These are phyloP conservation scores for Ustilago trichophora DNA, from an alignment of 1,284 basidiomycete genomes.

Conservation along the genomic window DNA sequence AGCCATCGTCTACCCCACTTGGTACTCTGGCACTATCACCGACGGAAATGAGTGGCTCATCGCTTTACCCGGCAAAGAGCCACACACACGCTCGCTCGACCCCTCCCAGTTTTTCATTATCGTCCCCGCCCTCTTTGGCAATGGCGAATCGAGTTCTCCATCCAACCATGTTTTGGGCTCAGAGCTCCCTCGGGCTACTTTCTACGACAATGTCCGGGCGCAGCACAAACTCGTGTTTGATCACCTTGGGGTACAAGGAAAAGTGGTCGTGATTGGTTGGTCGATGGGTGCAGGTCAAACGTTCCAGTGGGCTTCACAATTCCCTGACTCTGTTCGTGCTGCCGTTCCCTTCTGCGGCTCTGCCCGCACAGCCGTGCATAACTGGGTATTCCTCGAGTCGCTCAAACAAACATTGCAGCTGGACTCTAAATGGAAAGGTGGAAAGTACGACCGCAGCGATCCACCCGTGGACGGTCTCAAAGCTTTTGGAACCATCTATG, in stretches of 20 bases:
- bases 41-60: slow-evolving; percentile 51
- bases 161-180: slow-evolving; percentile 37
- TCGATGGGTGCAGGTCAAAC: slow-evolving; percentile 51
- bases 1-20: slow-evolving; percentile 54
- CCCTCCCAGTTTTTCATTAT: slow-evolving; percentile 55
- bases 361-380: slow-evolving; percentile 46
- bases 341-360: slow-evolving; percentile 52
- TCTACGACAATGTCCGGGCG: slow-evolving; percentile 49
- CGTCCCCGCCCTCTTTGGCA: slow-evolving; percentile 56
- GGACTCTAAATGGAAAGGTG: slow-evolving; percentile 25
- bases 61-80: slow-evolving; percentile 7
- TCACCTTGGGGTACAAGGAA: slow-evolving; percentile 26
- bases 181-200: slow-evolving; percentile 34
- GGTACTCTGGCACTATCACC: slow-evolving; percentile 53
- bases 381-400: slow-evolving; percentile 49
- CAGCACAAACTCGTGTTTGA: slow-evolving; percentile 44
- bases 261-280: slow-evolving; percentile 38
- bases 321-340: slow-evolving; percentile 35
- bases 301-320: slow-evolving; percentile 53
- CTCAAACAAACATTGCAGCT: slow-evolving; percentile 24
- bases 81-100: slow-evolving; percentile 30
- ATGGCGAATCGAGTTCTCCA: slow-evolving; percentile 48
- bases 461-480: slow-evolving; percentile 43
- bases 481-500: slow-evolving; percentile 50
- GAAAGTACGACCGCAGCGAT: slow-evolving; percentile 18